Evolutionary conservation across 83 land plant genomes (phyloP).

Genomic region (Thuja plicata): DNA sequence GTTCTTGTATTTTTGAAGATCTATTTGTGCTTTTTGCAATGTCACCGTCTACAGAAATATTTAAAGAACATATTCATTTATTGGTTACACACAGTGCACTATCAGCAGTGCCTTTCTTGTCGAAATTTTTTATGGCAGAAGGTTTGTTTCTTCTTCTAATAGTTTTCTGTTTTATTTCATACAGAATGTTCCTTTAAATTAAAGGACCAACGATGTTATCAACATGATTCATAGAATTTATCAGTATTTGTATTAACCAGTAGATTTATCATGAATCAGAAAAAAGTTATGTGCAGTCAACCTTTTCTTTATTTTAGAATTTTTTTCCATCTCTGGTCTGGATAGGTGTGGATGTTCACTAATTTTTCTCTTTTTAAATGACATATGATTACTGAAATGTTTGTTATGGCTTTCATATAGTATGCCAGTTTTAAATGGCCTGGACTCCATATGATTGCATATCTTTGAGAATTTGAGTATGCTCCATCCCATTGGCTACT

Average conservation of each 20-base stretch:
- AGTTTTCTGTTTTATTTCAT: background rate
- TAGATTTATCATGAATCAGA: background rate
- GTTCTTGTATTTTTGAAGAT: conserved; percentile 27
- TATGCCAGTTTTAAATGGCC: too few relatives aligned
- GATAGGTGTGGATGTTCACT: background rate
- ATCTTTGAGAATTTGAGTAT: too few relatives aligned
- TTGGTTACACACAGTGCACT: conserved; percentile 36
- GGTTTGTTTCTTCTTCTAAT: conserved; percentile 31
- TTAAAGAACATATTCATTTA: conserved; percentile 51
- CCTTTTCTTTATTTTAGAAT: background rate
- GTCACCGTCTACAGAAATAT: conserved; percentile 32
- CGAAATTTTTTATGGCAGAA: conserved; percentile 53
- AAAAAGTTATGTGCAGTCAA: background rate
- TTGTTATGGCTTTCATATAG: too few relatives aligned
- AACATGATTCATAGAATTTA: background rate
- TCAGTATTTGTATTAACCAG: background rate
- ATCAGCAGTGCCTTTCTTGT: conserved; percentile 35
- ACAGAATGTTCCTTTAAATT: background rate
- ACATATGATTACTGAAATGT: too few relatives aligned
- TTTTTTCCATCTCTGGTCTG: background rate
- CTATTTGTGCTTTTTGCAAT: conserved; percentile 61
- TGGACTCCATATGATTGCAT: too few relatives aligned
- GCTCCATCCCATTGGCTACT: too few relatives aligned
- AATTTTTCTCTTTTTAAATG: too few relatives aligned
- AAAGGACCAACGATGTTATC: background rate